Evolutionary conservation across 768 basidiomycete species (phyloP), one percentile per base, ranked within the genome.

Genomic region (Collybiopsis luxurians): DNA sequence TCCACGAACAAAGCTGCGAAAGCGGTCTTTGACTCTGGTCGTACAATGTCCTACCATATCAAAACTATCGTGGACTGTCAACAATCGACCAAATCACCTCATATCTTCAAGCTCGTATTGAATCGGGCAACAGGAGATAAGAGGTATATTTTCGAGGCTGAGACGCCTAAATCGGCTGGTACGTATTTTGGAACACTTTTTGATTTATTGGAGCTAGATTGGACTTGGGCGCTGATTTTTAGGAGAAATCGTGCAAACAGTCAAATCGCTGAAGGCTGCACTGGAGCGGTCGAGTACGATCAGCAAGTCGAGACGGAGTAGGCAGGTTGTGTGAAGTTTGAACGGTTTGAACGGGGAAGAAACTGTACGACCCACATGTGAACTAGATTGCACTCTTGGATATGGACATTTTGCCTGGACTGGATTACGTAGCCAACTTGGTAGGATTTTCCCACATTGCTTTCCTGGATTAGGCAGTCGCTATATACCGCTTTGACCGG

Each of bases 131-230:
- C 81, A 42, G 79, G 84, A 40, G 89, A 87, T 62, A 99, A 98
- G 78, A 79, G 94, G 38, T 98, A 98, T 67, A 96, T 98, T 64
- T 98, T 97, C 67, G 97, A 99, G 73, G 96, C 95, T 0, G 95
- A 96, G 70, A 93, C 75, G 61, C 79, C 89, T 1, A 88, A 86
- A 69, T 67, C 85, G 55, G 93, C 95, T 46, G 81, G 91, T 90
- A 66, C 63, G 89, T 71, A 9, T 36, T 44, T 39, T 17, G 15
- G 19, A 47, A 15, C n/a, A n/a, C n/a, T n/a, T n/a, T n/a, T n/a
- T n/a, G n/a, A n/a, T n/a, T n/a, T n/a, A n/a, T n/a, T n/a, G n/a
- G n/a, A n/a, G n/a, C 23, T 47, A 53, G 23, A 36, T 59, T 56
- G 42, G 53, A 24, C 26, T 61, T 47, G 56, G 58, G 17, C 11